phyloP scores from a whole-genome alignment of 2,329 filamentous ascomycete genomes.

The Hypocrella siamensis region DNA sequence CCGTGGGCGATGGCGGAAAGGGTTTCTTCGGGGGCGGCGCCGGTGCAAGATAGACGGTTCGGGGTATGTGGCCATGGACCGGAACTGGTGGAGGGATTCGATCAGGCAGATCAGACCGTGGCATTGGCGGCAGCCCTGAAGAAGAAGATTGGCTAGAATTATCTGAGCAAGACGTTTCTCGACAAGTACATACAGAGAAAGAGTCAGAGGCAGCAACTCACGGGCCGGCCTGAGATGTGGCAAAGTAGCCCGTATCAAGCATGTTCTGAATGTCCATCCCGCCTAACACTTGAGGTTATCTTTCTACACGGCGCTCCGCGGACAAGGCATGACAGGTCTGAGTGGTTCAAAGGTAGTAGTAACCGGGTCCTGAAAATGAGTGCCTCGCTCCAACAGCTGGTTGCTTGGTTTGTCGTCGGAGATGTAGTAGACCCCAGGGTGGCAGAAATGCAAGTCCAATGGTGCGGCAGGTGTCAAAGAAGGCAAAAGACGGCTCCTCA shows the following conservation, averaged over 20 bases:
- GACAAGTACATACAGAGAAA: neutral
- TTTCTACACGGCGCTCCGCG: slow-evolving; percentile 3
- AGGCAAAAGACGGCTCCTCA: too few relatives aligned
- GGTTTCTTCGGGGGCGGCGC: slow-evolving; percentile 9
- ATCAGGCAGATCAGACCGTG: slow-evolving; percentile 5
- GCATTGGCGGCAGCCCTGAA: slow-evolving; percentile 7
- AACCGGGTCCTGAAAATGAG: too few relatives aligned
- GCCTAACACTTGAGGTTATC: slow-evolving; percentile 23
- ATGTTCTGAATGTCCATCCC: slow-evolving; percentile 27
- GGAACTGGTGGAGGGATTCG: slow-evolving; percentile 6
- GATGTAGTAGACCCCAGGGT: too few relatives aligned
- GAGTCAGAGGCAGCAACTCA: slow-evolving; percentile 7
- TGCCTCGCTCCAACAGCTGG: too few relatives aligned
- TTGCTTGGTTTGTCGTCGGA: too few relatives aligned
- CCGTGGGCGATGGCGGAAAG: slow-evolving; percentile 46
- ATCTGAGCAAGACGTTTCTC: neutral
- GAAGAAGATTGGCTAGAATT: slow-evolving; percentile 3
- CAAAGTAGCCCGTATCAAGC: slow-evolving; percentile 34
- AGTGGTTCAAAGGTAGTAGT: too few relatives aligned
- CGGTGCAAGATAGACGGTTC: slow-evolving; percentile 4
- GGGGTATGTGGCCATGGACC: slow-evolving; percentile 3
- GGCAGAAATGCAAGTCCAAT: too few relatives aligned
- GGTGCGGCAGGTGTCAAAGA: too few relatives aligned
- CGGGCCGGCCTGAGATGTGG: slow-evolving; percentile 25
- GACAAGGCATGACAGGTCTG: slow-evolving; percentile 8